Evolutionary conservation across 2,329 filamentous ascomycete species (phyloP).

Genomic region (Pseudogymnoascus sp.): DNA sequence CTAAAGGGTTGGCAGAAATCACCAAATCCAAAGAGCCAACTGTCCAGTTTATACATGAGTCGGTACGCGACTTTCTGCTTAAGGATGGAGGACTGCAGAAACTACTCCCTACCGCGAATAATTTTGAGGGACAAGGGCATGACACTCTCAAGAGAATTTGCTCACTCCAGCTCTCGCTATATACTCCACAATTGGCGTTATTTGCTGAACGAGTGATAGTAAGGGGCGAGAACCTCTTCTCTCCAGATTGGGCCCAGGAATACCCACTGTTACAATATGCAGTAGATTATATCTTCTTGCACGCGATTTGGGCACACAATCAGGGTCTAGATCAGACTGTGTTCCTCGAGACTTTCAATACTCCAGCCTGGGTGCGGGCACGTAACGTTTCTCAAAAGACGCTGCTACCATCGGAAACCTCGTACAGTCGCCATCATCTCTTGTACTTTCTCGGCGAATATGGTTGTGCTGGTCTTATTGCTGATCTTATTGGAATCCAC

Average conservation of each 20-base stretch:
- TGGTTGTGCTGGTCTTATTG: slow-evolving; percentile 16
- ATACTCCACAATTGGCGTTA: slow-evolving; percentile 15
- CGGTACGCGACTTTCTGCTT: slow-evolving; percentile 37
- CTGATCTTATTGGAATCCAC: slow-evolving; percentile 20
- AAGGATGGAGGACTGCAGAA: slow-evolving; percentile 31
- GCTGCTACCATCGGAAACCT: too few relatives aligned
- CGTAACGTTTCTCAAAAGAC: slow-evolving; percentile 28
- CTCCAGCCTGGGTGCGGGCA: slow-evolving; percentile 26
- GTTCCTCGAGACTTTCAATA: slow-evolving; percentile 30
- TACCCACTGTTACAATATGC: slow-evolving; percentile 43
- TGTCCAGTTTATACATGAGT: slow-evolving; percentile 40
- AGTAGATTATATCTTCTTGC: slow-evolving; percentile 33
- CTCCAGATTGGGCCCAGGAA: slow-evolving; percentile 14
- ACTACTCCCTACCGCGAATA: slow-evolving; percentile 30
- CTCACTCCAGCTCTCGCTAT: slow-evolving; percentile 22
- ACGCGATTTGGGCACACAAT: slow-evolving; percentile 34
- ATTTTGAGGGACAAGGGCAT: slow-evolving; percentile 19
- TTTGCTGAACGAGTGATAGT: too few relatives aligned
- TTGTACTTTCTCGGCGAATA: slow-evolving; percentile 33
- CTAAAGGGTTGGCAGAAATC: slow-evolving; percentile 39
- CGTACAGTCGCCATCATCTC: slow-evolving; percentile 16
- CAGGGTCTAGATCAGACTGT: slow-evolving; percentile 24
- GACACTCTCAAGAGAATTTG: slow-evolving; percentile 30
- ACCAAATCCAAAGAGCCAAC: slow-evolving; percentile 27
- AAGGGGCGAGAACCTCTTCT: too few relatives aligned